These are phyloP conservation scores for Nemania sp. DNA, from an alignment of 2,329 filamentous ascomycete species.

Conservation along the genomic window DNA sequence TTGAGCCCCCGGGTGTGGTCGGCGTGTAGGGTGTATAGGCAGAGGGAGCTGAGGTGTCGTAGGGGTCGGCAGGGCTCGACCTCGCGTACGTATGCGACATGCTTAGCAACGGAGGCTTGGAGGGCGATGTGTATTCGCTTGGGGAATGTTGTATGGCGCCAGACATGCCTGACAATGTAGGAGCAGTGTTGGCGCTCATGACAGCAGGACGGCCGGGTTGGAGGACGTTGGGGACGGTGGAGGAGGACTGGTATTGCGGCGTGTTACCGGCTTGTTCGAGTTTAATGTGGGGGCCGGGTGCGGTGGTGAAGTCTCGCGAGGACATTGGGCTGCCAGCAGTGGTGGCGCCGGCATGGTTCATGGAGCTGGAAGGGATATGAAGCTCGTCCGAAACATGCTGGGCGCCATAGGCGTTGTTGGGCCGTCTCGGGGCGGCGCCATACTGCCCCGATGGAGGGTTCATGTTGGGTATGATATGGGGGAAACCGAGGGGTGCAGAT, in stretches of 20 bases:
- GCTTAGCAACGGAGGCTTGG: slow-evolving; percentile 67
- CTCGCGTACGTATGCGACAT: slow-evolving; percentile 78
- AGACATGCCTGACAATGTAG: slow-evolving; percentile 54
- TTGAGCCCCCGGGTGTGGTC: slow-evolving; percentile 65
- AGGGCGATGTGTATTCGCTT: slow-evolving; percentile 52
- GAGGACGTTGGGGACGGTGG: slow-evolving; percentile 60
- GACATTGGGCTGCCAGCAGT: slow-evolving; percentile 45
- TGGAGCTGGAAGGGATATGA: slow-evolving; percentile 53
- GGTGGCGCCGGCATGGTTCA: slow-evolving; percentile 44
- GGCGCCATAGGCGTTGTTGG: slow-evolving; percentile 44
- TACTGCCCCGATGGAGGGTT: slow-evolving; percentile 45
- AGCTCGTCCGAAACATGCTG: slow-evolving; percentile 54
- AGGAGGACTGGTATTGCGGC: slow-evolving; percentile 48
- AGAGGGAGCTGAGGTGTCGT: slow-evolving; percentile 54
- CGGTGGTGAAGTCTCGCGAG: slow-evolving; percentile 51
- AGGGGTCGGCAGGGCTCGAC: slow-evolving; percentile 74
- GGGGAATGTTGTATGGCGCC: slow-evolving; percentile 46
- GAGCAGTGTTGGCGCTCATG: slow-evolving; percentile 51
- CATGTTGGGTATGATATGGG: slow-evolving; percentile 35
- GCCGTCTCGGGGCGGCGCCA: slow-evolving; percentile 44
- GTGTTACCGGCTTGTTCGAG: slow-evolving; percentile 46
- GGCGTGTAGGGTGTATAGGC: slow-evolving; percentile 61
- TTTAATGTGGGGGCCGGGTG: slow-evolving; percentile 54
- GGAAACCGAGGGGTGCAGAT: slow-evolving; percentile 10
- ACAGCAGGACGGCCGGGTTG: slow-evolving; percentile 56